Evolutionary conservation across 257 asterid species (phyloP).

Genomic region (Ilex asprella): DNA sequence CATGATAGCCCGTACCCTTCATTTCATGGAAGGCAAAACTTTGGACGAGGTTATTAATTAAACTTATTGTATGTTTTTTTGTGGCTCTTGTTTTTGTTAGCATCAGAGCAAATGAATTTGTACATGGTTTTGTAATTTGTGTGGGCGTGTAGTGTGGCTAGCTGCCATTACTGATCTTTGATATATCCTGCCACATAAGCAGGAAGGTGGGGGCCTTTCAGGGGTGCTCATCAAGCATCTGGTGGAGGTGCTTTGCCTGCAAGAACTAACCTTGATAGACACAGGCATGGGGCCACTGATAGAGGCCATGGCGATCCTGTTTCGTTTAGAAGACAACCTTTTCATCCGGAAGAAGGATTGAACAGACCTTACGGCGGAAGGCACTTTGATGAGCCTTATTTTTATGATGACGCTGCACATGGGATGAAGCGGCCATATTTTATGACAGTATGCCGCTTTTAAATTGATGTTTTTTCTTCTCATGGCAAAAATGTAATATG

Average conservation of each 20-base stretch:
- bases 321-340: conserved; percentile 35
- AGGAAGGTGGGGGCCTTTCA: conserved; percentile 41
- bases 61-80: not conserved
- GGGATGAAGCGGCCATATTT: conserved; percentile 46
- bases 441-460: conserved; percentile 35
- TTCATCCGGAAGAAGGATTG: conserved; percentile 35
- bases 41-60: conserved; percentile 35
- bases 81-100: not conserved
- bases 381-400: conserved; percentile 33
- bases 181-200: conserved; percentile 11
- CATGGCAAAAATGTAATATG: conserved; percentile 1
- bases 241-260: conserved; percentile 24
- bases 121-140: too few relatives aligned
- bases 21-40: conserved; percentile 33
- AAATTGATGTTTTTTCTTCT: conserved; percentile 2
- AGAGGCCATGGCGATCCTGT: conserved; percentile 31
- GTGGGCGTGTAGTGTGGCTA: too few relatives aligned
- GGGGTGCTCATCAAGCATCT: conserved; percentile 33
- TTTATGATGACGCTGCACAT: conserved; percentile 33
- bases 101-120: too few relatives aligned
- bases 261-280: conserved; percentile 29
- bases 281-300: conserved; percentile 25
- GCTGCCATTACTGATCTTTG: too few relatives aligned
- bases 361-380: conserved; percentile 36
- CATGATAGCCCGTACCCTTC: conserved; percentile 29